Percentiles rank a stretch among this genome's conserved stretches.
Evolutionary conservation across 1,284 basidiomycete species (phyloP).

Genomic region (Singerocomus inundabilis): DNA sequence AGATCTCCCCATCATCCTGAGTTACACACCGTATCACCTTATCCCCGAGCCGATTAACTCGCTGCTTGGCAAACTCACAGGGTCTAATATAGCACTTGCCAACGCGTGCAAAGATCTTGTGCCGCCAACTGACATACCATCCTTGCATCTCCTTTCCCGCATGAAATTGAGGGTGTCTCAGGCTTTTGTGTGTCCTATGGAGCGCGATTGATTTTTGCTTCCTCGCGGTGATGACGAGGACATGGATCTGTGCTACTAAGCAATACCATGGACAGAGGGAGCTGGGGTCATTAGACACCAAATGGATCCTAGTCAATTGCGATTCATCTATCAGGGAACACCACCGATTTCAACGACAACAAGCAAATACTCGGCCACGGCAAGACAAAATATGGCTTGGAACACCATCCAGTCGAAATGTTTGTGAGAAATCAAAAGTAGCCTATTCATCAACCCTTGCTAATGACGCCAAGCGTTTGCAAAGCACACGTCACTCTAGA

Average conservation of each 20-base stretch:
- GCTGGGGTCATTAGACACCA: background rate
- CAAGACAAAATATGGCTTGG: too few relatives aligned
- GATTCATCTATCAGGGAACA: background rate
- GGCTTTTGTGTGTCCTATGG: too few relatives aligned
- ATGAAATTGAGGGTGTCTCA: background rate
- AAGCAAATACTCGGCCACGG: too few relatives aligned
- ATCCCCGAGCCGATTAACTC: background rate
- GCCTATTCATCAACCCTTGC: too few relatives aligned
- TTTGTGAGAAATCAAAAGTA: too few relatives aligned
- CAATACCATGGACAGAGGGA: background rate
- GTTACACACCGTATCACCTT: constrained; percentile 17
- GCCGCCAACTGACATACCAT: background rate
- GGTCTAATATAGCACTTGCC: background rate
- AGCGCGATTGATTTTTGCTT: too few relatives aligned
- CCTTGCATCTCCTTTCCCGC: background rate
- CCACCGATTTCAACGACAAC: background rate
- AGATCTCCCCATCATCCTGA: constrained; percentile 37
- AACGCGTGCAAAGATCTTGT: constrained; percentile 1
- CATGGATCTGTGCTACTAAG: too few relatives aligned
- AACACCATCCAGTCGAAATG: too few relatives aligned
- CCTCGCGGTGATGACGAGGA: too few relatives aligned
- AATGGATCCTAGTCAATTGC: background rate
- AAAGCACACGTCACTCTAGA: too few relatives aligned
- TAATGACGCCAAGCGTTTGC: too few relatives aligned
- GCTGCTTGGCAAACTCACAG: background rate